Evolutionary conservation across 2,329 filamentous ascomycete genomes (phyloP).

Genomic region (Penicillium sp.): DNA sequence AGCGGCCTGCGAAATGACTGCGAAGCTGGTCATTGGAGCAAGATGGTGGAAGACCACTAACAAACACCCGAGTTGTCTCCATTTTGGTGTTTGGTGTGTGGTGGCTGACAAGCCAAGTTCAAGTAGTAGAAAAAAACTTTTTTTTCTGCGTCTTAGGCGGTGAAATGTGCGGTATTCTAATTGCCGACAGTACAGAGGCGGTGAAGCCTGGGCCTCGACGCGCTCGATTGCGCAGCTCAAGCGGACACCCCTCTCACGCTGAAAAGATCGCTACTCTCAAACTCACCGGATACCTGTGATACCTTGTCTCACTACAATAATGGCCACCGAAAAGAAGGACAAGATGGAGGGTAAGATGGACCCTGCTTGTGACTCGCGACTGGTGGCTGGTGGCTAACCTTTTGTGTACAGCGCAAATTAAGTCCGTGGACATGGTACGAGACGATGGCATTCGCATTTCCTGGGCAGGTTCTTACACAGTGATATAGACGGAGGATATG

Average conservation of each 20-base stretch:
- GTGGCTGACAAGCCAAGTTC: constrained; percentile 20
- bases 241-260: constrained; percentile 1
- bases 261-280: background rate
- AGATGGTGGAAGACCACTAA: constrained; percentile 72
- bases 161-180: constrained; percentile 19
- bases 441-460: constrained; percentile 6
- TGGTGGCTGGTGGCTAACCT: constrained; percentile 16
- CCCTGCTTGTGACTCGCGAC: background rate
- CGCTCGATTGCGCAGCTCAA: constrained; percentile 9
- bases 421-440: constrained; percentile 95
- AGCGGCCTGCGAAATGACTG: constrained; percentile 77
- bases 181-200: constrained; percentile 15
- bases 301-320: constrained; percentile 16
- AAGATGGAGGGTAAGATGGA: constrained; percentile 67
- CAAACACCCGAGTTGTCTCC: constrained; percentile 71
- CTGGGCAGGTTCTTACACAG: constrained; percentile 15
- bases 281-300: background rate
- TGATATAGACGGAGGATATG: constrained; percentile 83
- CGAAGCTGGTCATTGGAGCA: constrained; percentile 80
- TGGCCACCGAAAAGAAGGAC: constrained; percentile 56
- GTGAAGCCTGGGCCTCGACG: constrained; percentile 9
- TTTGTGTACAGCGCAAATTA: constrained; percentile 70
- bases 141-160: constrained; percentile 35
- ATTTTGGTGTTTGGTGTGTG: constrained; percentile 49
- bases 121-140: constrained; percentile 19